These are phyloP conservation scores for Musa acuminata DNA, from an alignment of 176 grass and related monocot species.

Conservation along the genomic window DNA sequence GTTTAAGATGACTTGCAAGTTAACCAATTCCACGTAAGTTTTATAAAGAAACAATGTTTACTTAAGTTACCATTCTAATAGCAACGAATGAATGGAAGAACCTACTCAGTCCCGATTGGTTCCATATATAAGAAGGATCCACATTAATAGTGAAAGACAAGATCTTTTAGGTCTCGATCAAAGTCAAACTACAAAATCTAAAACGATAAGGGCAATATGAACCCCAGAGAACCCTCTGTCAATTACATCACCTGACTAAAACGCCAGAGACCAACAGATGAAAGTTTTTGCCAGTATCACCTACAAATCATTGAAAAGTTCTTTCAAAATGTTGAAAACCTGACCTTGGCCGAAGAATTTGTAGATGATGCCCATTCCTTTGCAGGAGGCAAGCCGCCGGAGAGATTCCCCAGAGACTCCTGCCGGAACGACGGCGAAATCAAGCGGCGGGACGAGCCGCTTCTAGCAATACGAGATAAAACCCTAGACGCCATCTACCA, in stretches of 20 bases:
- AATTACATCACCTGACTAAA: background rate
- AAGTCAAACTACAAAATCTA: background rate
- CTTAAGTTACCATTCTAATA: background rate
- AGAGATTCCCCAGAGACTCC: background rate
- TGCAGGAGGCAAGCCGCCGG: background rate
- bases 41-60: too few relatives aligned
- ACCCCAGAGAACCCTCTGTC: background rate
- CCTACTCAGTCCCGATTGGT: background rate
- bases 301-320: background rate
- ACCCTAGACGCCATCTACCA: background rate
- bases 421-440: background rate
- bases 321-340: background rate
- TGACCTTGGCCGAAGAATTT: background rate
- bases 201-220: background rate
- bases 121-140: background rate
- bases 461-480: background rate
- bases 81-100: background rate
- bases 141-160: background rate
- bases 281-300: background rate
- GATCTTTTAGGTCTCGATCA: background rate
- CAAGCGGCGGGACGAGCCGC: background rate
- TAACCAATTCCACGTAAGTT: background rate
- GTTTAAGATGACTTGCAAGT: background rate
- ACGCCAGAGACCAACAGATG: background rate
- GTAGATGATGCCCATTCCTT: background rate